Conservation (phyloP, 257 asterid genomes). For the Verbena officinalis region DNA sequence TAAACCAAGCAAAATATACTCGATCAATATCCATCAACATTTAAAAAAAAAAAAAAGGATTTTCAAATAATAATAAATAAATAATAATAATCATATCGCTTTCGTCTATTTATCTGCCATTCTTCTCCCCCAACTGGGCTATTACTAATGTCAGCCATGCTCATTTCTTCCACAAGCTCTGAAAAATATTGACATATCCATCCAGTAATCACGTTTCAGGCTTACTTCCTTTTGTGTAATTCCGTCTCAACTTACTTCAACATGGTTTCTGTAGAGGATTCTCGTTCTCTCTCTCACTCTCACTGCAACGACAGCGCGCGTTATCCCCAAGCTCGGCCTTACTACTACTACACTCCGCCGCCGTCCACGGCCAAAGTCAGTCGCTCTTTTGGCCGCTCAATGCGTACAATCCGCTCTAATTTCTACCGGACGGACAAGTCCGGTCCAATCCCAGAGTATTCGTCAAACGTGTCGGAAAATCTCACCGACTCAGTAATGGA, state of each 20-base stretch:
- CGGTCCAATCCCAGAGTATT: slow-evolving; percentile 17
- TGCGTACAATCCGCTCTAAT: slow-evolving; percentile 47
- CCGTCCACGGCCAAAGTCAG: slow-evolving; percentile 35
- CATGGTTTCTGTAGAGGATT: slow-evolving; percentile 49
- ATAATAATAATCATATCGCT: neutral
- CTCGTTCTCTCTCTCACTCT: slow-evolving; percentile 36
- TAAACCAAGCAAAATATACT: too few relatives aligned
- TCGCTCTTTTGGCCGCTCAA: slow-evolving; percentile 47
- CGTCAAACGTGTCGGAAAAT: slow-evolving; percentile 35
- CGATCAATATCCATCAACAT: slow-evolving; percentile 14
- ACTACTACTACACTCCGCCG: slow-evolving; percentile 48
- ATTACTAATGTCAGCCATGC: neutral
- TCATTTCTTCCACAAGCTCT: neutral
- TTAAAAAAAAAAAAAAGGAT: neutral
- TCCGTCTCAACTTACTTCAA: too few relatives aligned
- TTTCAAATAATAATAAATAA: neutral
- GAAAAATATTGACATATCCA: neutral
- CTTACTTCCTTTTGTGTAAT: neutral
- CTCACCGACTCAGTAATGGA: slow-evolving; percentile 57
- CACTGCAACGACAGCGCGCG: slow-evolving; percentile 18
- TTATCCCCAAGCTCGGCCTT: slow-evolving; percentile 32
- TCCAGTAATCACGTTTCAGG: neutral
- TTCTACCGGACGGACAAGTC: slow-evolving; percentile 36
- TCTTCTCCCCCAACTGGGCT: neutral
- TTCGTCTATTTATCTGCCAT: neutral